phyloP scores from a whole-genome alignment of 192 early-diverging fungal species.

The Coemansia sp. region DNA sequence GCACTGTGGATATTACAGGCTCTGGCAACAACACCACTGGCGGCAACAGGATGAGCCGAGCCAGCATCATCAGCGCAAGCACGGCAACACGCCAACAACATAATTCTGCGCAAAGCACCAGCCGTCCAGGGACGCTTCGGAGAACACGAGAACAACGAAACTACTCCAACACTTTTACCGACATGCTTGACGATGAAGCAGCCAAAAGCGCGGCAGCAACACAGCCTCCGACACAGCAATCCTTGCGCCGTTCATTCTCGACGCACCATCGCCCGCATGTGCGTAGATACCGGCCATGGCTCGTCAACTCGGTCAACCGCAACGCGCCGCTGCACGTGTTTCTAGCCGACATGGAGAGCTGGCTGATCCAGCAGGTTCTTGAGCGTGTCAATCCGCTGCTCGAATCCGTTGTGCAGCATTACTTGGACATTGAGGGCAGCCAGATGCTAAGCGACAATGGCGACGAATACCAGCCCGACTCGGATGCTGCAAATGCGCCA shows the following conservation, averaged over 20 bases:
- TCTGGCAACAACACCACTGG: background rate
- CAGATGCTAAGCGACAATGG: conserved; percentile 37
- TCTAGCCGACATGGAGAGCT: conserved; percentile 50
- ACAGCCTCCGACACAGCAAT: conserved; percentile 5
- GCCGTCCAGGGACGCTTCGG: conserved; percentile 18
- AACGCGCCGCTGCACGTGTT: conserved; percentile 52
- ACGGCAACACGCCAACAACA: background rate
- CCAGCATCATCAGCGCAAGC: conserved; percentile 10
- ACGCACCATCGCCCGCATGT: conserved; percentile 12
- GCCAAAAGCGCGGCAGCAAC: background rate
- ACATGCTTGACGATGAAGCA: background rate
- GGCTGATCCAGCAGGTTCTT: conserved; percentile 55
- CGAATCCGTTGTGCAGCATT: conserved; percentile 48
- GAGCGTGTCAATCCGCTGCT: conserved; percentile 51
- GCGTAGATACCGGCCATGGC: conserved; percentile 51
- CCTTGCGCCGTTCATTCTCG: conserved; percentile 34
- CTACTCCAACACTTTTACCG: conserved; percentile 16
- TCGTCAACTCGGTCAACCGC: conserved; percentile 38
- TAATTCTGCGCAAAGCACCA: background rate
- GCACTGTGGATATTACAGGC: background rate
- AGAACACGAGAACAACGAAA: conserved; percentile 21
- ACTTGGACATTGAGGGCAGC: conserved; percentile 49
- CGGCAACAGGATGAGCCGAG: conserved; percentile 7
- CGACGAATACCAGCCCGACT: background rate
- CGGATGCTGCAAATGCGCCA: no score